Conservation (phyloP, 306 rosid genomes). For the Cyclanthera cordifolia region DNA sequence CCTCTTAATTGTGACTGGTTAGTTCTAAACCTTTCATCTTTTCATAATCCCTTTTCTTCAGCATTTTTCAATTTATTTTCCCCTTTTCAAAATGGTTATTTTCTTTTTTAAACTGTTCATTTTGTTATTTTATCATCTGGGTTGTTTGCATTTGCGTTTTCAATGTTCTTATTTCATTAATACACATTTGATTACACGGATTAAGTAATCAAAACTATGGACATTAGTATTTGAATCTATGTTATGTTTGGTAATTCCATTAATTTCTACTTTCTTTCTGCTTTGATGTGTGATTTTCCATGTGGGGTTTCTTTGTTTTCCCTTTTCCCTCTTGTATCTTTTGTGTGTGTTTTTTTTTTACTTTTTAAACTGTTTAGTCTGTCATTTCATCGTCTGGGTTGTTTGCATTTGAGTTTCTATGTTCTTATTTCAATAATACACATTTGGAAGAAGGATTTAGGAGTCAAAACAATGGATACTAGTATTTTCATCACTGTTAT, state of each 20-base stretch:
- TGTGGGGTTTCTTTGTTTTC: slow-evolving; percentile 17
- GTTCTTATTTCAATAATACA: slow-evolving; percentile 10
- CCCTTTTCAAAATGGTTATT: neutral
- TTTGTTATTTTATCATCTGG: slow-evolving; percentile 30
- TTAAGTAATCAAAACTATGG: neutral
- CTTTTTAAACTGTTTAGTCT: slow-evolving; percentile 16
- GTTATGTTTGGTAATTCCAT: slow-evolving; percentile 3
- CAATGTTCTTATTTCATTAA: neutral
- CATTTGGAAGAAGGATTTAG: slow-evolving; percentile 1
- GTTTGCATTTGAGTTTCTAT: slow-evolving; percentile 18
- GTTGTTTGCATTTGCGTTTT: slow-evolving; percentile 23
- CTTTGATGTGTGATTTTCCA: neutral
- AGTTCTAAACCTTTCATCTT: neutral
- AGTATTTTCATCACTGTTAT: neutral
- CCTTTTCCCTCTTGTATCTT: neutral
- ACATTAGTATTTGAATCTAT: neutral
- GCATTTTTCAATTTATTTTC: neutral
- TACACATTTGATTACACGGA: neutral
- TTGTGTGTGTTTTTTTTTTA: neutral
- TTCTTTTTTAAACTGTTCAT: slow-evolving; percentile 6
- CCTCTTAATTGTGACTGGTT: slow-evolving; percentile 9
- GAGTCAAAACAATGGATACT: neutral
- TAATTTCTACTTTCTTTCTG: neutral
- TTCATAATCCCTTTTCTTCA: neutral
- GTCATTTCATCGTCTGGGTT: slow-evolving; percentile 39